Evolutionary conservation across 768 basidiomycete genomes (phyloP), one percentile per base, ranked within the genome.

Genomic region (Podaxis sp.): DNA sequence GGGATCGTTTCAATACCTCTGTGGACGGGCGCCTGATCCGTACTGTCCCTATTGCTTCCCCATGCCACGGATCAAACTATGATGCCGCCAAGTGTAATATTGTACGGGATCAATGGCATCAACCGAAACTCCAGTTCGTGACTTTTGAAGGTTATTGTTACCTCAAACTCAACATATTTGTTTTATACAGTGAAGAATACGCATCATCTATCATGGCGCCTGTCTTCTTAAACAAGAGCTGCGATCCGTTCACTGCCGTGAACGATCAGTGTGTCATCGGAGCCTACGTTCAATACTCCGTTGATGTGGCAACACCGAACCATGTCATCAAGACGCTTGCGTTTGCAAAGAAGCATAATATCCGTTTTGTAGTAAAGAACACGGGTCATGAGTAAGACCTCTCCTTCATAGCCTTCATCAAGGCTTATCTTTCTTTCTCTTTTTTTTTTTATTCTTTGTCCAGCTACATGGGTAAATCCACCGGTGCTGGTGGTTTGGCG

Each of bases 311-410:
- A 4, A 66, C 49, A 6, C 60, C 53, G 12, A 66, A 66, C n/a
- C 66, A 71, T 44, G 55, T 62, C 22, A 64, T 69, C 56, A 66
- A 67, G 46, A 67, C 70, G 36, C 63, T 71, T 44, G 66, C 63
- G 33, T 71, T 71, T 48, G 67, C 70, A 8, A 63, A 63, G 28
- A 50, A 64, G 8, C 60, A 68, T 38, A 69, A 71, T 50, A 58
- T 71, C 22, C 63, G 70, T 20, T 67, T 71, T 28, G 61, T 71
- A n/a, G 64, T 71, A 10, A 67, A 69, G 44, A 71, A 69, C 55
- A 69, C 68, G 0, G 70, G 70, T 17, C 70, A 71, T 41, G 70
- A 71, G 57, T 65, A 30, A 40, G 50, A 56, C 40, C 30, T 37
- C 6, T 10, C 33, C 4, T 46, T 11, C 15, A 24, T 41, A 30